Conservation (phyloP, 345 rosid genomes). For the Salix arbutifolia region DNA sequence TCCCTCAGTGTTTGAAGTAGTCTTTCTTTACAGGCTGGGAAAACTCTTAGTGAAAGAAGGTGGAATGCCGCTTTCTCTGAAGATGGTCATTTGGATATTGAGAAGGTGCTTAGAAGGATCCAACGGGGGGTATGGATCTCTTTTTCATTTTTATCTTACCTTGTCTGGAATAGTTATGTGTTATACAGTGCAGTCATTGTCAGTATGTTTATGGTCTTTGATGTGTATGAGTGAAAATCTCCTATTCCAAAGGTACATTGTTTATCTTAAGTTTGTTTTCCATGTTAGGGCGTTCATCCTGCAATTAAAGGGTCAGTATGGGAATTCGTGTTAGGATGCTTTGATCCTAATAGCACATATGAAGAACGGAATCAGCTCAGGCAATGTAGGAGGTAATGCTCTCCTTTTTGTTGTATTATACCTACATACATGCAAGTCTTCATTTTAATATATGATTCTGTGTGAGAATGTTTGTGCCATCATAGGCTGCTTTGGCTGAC, state of each 20-base stretch:
- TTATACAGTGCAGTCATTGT: not conserved
- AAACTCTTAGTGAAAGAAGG: constrained; percentile 83
- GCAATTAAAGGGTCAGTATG: constrained; percentile 83
- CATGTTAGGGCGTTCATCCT: constrained; percentile 83
- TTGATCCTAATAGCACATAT: constrained; percentile 81
- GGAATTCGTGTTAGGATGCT: constrained; percentile 95
- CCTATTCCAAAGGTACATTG: not conserved
- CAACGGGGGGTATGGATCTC: constrained; percentile 73
- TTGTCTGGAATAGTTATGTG: not conserved
- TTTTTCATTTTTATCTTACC: not conserved
- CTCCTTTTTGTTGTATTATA: not conserved
- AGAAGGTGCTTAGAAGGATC: constrained; percentile 75
- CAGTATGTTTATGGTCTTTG: not conserved
- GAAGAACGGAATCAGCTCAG: constrained; percentile 66
- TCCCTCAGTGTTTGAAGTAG: not conserved
- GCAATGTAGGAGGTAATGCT: constrained; percentile 59
- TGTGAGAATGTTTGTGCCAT: no score
- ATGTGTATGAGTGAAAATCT: not conserved
- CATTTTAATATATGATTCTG: no score
- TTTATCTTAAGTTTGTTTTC: constrained; percentile 24
- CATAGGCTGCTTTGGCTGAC: no score
- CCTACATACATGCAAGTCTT: no score
- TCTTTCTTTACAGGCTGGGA: constrained; percentile 57
- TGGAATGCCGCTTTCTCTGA: constrained; percentile 85
- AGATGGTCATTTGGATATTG: constrained; percentile 85